A percentile compares a stretch with the other conserved stretches of the same genome.
Conservation (phyloP, 73 alveolate genomes). For the Stentor roeselii region DNA sequence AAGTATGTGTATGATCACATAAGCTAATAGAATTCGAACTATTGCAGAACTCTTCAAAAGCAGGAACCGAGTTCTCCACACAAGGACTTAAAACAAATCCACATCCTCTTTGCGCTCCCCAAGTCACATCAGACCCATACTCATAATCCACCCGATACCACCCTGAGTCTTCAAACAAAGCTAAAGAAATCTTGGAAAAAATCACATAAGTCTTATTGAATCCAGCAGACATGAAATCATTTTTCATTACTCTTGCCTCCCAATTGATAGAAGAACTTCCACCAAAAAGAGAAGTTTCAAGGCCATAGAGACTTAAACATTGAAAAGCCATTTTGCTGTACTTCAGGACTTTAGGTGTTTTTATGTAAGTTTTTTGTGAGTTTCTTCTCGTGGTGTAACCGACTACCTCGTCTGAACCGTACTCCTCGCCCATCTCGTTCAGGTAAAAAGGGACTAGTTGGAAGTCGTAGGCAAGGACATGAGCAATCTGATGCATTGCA, state of each 20-base stretch:
- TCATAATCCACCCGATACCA: slow-evolving; percentile 22
- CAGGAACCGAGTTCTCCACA: background rate
- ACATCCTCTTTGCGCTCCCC: slow-evolving; percentile 26
- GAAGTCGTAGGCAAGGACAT: background rate
- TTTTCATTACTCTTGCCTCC: background rate
- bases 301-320: background rate
- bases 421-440: background rate
- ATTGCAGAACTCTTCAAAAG: background rate
- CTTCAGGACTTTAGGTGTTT: background rate
- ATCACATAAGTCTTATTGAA: background rate
- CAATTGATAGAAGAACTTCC: background rate
- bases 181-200: slow-evolving; percentile 16
- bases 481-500: slow-evolving; percentile 17
- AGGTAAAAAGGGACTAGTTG: slow-evolving; percentile 2
- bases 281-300: background rate
- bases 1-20: slow-evolving; percentile 7
- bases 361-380: background rate
- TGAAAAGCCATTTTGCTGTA: background rate
- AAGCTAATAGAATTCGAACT: too few species aligned
- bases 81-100: slow-evolving; percentile 5
- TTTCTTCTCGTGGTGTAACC: slow-evolving; percentile 13
- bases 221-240: slow-evolving; percentile 11
- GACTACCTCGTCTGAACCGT: background rate
- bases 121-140: background rate
- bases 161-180: slow-evolving; percentile 26